Base-by-base conservation (phyloP, 352 stramenopile species). In the Globisporangium okanoganense region DNA sequence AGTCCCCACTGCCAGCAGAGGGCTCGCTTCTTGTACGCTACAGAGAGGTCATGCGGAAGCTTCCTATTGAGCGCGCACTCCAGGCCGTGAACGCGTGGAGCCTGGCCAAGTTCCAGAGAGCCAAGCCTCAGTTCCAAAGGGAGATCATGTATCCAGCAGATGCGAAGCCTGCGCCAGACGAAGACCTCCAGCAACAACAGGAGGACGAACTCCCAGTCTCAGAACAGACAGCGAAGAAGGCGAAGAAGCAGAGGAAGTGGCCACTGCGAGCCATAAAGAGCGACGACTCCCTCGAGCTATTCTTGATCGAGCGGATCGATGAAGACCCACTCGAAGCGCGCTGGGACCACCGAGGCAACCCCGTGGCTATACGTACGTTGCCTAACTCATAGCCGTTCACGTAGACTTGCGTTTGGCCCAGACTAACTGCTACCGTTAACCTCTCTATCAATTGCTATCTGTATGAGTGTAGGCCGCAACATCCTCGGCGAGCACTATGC, bases 401-500 rank as follows among this genome's bases (percentile, higher is more conserved):
- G 3, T 12, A 13, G 33, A 16, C 33, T 40, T 13, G n/a, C 8
- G 9, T 40, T 40, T 8, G 13, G 13, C 12, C 25, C 12, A 7
- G 25, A 24, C 47, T 22, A 20, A 54, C 27, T 47, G 10, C 29
- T 33, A n/a, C n/a, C n/a, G 25, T 29, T 36, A 61, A 22, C 43
- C 29, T 61, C 5, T 52, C 22, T 38, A 43, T 51, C 14, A n/a
- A 20, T 40, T 36, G 36, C 31, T 44, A 7, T 38, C 12, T 58
- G 9, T 43, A 9, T 38, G 8, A 3, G 25, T 54, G 20, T 41
- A 75, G 68, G 54, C 1, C 29, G 52, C 41, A 76, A 76, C 33
- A 36, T 76, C 2, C 55, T 76, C 18, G 65, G 62, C 35, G 69
- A 76, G 35, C 55, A 54, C 25, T 76, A 65, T 47, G 61, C 69